Evolutionary conservation across 2,329 filamentous ascomycete genomes (phyloP).

Genomic region (Penicillium sclerotiorum): DNA sequence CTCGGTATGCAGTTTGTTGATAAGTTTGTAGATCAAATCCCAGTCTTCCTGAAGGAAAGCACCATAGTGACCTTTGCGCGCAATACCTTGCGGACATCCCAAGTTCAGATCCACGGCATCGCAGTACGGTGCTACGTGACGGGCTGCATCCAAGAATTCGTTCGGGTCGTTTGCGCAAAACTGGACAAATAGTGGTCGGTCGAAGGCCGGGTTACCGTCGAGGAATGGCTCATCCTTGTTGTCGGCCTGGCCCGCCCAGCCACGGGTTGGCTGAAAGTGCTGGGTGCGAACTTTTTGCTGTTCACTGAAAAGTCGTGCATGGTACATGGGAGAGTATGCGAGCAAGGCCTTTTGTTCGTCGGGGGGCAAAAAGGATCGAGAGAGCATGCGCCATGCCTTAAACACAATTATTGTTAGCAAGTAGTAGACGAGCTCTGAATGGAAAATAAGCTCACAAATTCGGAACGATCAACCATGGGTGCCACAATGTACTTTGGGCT

Average conservation of each 20-base stretch:
- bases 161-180: conserved; percentile 70
- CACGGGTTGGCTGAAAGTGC: conserved; percentile 73
- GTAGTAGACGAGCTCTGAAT: background rate
- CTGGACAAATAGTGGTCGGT: conserved; percentile 91
- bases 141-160: conserved; percentile 65
- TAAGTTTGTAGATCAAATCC: conserved; percentile 76
- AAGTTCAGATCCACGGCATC: conserved; percentile 95
- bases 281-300: conserved; percentile 73
- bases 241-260: conserved; percentile 26
- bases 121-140: conserved; percentile 79
- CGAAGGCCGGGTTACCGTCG: conserved; percentile 81
- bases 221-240: conserved; percentile 57
- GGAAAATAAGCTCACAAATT: conserved; percentile 70
- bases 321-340: conserved; percentile 94
- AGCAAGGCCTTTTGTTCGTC: conserved; percentile 68
- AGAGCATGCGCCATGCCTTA: conserved; percentile 94
- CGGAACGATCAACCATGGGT: conserved; percentile 97
- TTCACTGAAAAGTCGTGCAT: conserved; percentile 84
- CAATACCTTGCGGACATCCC: conserved; percentile 95
- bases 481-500: conserved; percentile 88
- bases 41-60: conserved; percentile 95
- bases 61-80: conserved; percentile 85
- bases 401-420: background rate
- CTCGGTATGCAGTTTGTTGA: conserved; percentile 77
- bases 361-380: conserved; percentile 82